Evolutionary conservation across 805 yeast species (phyloP).

Genomic region (Suhomyces sp.): DNA sequence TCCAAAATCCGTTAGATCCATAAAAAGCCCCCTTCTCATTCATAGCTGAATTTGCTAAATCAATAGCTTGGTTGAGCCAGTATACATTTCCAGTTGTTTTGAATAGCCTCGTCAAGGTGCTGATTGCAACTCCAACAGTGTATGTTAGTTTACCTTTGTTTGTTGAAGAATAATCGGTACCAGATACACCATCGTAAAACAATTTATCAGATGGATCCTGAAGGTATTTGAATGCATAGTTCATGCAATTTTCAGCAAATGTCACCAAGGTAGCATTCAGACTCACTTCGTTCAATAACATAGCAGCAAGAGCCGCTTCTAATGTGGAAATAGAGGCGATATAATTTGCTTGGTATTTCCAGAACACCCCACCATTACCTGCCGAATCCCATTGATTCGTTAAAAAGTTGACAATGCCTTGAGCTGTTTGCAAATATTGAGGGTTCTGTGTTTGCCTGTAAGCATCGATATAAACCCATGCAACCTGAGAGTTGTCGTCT

Average conservation of each 20-base stretch:
- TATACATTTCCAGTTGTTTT: conserved; percentile 14
- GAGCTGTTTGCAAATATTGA: conserved; percentile 20
- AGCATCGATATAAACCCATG: conserved; percentile 26
- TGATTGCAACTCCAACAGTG: conserved; percentile 24
- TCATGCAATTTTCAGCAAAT: conserved; percentile 19
- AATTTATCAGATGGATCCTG: conserved; percentile 23
- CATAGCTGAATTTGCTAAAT: conserved; percentile 18
- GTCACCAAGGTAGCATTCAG: conserved; percentile 12
- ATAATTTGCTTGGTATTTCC: conserved; percentile 23
- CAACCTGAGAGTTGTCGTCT: conserved; percentile 30
- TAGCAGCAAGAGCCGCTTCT: conserved; percentile 30
- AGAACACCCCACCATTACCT: conserved; percentile 24
- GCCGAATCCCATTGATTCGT: conserved; percentile 19
- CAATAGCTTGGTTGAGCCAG: conserved; percentile 17
- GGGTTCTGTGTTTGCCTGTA: conserved; percentile 17
- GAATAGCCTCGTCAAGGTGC: conserved; percentile 20
- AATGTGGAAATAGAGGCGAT: conserved; percentile 30
- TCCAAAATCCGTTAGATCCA: conserved; percentile 21
- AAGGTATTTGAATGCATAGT: conserved; percentile 16
- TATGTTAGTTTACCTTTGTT: conserved; percentile 30
- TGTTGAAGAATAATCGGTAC: conserved; percentile 11
- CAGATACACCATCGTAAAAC: conserved; percentile 23
- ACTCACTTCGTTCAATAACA: conserved; percentile 18
- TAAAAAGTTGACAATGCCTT: conserved; percentile 16
- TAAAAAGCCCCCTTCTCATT: conserved; percentile 20